A percentile compares a stretch with the other conserved stretches of the same genome.
Evolutionary conservation across 345 rosid species (phyloP).

Genomic region (Salix arbutifolia): DNA sequence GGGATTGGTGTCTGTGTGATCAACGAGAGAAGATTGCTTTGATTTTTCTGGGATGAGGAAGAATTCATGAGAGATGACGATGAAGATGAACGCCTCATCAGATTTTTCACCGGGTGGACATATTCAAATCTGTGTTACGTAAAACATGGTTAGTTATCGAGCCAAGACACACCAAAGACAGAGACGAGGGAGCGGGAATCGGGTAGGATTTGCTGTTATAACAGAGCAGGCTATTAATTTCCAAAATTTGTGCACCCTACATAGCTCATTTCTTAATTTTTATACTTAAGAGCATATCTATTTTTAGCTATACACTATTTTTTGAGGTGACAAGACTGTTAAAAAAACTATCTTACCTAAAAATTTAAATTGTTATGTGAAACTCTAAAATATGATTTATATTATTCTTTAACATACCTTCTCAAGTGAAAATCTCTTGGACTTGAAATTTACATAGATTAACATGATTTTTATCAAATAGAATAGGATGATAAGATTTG

Average conservation of each 20-base stretch:
- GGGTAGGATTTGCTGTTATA: not conserved
- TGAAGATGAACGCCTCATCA: not conserved
- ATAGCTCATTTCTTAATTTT: not conserved
- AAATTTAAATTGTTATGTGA: fast-evolving
- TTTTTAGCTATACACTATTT: not conserved
- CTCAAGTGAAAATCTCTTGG: too few relatives aligned
- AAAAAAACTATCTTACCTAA: too few relatives aligned
- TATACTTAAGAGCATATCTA: not conserved
- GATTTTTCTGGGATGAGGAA: not conserved
- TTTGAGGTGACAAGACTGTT: not conserved
- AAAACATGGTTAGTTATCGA: conserved; percentile 25
- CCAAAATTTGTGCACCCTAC: not conserved
- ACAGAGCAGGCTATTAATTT: not conserved
- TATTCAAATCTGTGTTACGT: conserved; percentile 33
- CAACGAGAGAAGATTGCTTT: not conserved
- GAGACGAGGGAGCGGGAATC: not conserved
- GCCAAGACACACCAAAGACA: not conserved
- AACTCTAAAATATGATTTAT: fast-evolving
- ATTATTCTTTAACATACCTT: too few relatives aligned
- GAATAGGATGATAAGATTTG: too few relatives aligned
- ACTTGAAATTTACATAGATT: too few relatives aligned
- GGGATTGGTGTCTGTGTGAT: not conserved
- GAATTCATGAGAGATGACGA: conserved; percentile 11
- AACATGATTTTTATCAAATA: too few relatives aligned
- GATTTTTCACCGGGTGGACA: conserved; percentile 22